phyloP scores from a whole-genome alignment of 2,329 filamentous ascomycete genomes.

The Pseudocercospora eumusae region DNA sequence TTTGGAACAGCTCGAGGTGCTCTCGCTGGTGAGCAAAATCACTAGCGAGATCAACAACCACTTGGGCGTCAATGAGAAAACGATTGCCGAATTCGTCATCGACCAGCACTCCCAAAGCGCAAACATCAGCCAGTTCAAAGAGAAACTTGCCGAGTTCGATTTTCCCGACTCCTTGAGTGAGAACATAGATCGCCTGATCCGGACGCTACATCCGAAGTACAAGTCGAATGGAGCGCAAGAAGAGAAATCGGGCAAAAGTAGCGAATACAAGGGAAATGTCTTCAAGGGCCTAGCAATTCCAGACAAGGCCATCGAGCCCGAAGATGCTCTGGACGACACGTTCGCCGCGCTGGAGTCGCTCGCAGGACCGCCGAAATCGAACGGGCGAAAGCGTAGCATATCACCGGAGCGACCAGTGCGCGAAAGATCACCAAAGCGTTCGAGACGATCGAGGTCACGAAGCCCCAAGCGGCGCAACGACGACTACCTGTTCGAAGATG shows the following conservation, averaged over 20 bases:
- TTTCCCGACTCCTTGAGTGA: slow-evolving; percentile 86
- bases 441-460: slow-evolving; percentile 52
- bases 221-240: slow-evolving; percentile 55
- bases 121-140: slow-evolving; percentile 71
- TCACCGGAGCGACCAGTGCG: slow-evolving; percentile 56
- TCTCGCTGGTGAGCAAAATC: slow-evolving; percentile 93
- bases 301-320: slow-evolving; percentile 62
- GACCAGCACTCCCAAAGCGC: slow-evolving; percentile 78
- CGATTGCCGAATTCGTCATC: slow-evolving; percentile 93
- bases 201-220: slow-evolving; percentile 88
- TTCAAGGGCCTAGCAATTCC: slow-evolving; percentile 88
- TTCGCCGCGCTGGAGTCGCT: slow-evolving; percentile 87
- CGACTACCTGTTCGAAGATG: slow-evolving; percentile 60
- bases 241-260: slow-evolving; percentile 35
- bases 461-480: slow-evolving; percentile 50
- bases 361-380: slow-evolving; percentile 64
- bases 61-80: slow-evolving; percentile 87
- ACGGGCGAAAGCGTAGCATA: slow-evolving; percentile 60
- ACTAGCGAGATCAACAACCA: slow-evolving; percentile 94
- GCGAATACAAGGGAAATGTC: slow-evolving; percentile 44
- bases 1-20: slow-evolving; percentile 82
- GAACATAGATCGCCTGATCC: slow-evolving; percentile 84
- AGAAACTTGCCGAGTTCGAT: slow-evolving; percentile 71
- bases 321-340: slow-evolving; percentile 76
- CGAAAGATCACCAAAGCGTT: slow-evolving; percentile 40